Conservation (phyloP, 805 yeast genomes). For the Crinitomyces ghanaensis region DNA sequence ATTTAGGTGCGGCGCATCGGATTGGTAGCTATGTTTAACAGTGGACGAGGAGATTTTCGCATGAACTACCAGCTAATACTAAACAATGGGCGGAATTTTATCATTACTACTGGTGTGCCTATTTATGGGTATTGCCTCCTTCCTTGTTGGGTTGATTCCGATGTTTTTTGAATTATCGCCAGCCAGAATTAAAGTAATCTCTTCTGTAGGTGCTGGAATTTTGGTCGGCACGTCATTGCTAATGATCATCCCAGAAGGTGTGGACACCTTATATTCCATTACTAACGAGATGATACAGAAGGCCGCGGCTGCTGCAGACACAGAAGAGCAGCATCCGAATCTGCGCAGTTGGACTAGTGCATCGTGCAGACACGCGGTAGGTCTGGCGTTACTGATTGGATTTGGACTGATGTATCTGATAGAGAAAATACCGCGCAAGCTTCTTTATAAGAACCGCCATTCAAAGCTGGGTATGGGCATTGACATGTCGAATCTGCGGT, state of each 20-base stretch:
- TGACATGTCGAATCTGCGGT: conserved; percentile 22
- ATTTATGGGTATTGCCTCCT: conserved; percentile 15
- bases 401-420: conserved; percentile 42
- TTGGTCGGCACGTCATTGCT: conserved; percentile 48
- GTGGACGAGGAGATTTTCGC: too few relatives aligned
- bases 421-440: conserved; percentile 30
- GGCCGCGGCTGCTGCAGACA: conserved; percentile 1
- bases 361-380: conserved; percentile 26
- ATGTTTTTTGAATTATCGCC: conserved; percentile 23
- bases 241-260: conserved; percentile 57
- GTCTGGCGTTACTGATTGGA: conserved; percentile 41
- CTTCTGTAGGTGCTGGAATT: conserved; percentile 48
- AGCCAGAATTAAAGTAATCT: conserved; percentile 28
- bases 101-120: background rate
- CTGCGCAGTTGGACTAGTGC: background rate
- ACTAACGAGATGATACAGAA: conserved; percentile 3
- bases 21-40: background rate
- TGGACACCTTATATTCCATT: conserved; percentile 31
- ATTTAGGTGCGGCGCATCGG: background rate
- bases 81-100: too few relatives aligned
- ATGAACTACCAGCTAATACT: too few relatives aligned
- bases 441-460: conserved; percentile 8
- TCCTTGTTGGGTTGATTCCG: conserved; percentile 25
- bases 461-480: conserved; percentile 13
- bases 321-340: background rate